Evolutionary conservation across 1,284 basidiomycete genomes (phyloP).

Genomic region (Hemileia vastatrix): DNA sequence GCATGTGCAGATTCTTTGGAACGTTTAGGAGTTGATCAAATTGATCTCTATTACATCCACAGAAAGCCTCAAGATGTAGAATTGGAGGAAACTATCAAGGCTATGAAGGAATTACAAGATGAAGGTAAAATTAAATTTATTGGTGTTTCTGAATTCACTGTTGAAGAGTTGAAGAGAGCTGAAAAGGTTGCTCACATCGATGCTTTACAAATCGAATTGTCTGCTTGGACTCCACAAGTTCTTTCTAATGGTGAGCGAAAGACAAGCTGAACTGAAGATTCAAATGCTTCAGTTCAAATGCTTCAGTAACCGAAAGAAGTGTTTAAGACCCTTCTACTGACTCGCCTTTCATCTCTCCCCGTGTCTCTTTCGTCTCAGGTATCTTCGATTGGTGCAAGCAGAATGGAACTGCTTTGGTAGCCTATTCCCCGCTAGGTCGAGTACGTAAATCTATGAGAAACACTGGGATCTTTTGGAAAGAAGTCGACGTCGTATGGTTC

Average conservation of each 20-base stretch:
- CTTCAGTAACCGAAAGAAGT: no score
- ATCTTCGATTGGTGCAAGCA: constrained; percentile 32
- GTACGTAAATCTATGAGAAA: no score
- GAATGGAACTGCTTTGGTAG: constrained; percentile 26
- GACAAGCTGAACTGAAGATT: no score
- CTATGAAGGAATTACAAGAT: constrained; percentile 44
- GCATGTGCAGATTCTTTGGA: constrained; percentile 41
- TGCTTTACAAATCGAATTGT: constrained; percentile 51
- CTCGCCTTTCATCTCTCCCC: no score
- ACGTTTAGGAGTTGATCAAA: constrained; percentile 41
- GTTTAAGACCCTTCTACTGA: no score
- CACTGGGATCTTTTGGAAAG: no score
- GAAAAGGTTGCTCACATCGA: constrained; percentile 45
- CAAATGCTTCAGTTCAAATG: no score
- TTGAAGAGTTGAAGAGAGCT: constrained; percentile 27
- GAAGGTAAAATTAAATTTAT: constrained; percentile 46
- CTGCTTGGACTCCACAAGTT: constrained; percentile 46
- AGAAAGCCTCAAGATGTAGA: constrained; percentile 42
- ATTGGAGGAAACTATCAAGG: constrained; percentile 41
- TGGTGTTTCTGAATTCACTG: constrained; percentile 38
- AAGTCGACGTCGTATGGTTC: no score
- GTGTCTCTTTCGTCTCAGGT: no score
- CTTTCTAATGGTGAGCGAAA: constrained; percentile 27
- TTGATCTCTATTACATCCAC: constrained; percentile 48
- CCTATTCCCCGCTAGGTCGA: constrained; percentile 30